phyloP scores from a whole-genome alignment of 305 asterid genomes.

The Solanum hybrid region DNA sequence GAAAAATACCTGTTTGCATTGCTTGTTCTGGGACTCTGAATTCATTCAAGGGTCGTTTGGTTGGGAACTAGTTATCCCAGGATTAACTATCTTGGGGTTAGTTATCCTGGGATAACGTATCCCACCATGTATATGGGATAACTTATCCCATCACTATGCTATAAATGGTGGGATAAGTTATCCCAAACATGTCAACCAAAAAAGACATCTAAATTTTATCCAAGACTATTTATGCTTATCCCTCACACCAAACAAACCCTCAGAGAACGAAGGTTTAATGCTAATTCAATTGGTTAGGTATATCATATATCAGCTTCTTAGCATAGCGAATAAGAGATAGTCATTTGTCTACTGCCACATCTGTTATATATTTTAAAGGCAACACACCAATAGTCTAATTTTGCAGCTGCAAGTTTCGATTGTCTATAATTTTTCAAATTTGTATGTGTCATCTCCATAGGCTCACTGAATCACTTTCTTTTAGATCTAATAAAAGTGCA shows the following conservation, averaged over 20 bases:
- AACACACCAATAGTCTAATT: neutral
- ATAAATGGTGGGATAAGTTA: too few species aligned
- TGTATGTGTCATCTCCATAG: neutral
- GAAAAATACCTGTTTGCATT: neutral
- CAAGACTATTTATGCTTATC: too few species aligned
- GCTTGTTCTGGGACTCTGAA: neutral
- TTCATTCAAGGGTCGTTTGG: neutral
- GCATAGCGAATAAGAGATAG: neutral
- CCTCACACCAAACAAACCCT: too few species aligned
- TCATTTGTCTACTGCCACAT: neutral
- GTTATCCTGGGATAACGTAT: too few species aligned
- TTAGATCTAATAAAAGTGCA: neutral
- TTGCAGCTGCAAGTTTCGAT: neutral
- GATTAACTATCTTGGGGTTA: too few species aligned
- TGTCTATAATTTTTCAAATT: neutral
- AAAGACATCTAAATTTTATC: too few species aligned
- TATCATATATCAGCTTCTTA: neutral
- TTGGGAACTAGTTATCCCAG: too few species aligned
- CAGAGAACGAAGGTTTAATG: neutral
- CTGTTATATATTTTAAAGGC: neutral
- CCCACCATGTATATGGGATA: too few species aligned
- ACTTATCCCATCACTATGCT: too few species aligned
- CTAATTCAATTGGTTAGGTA: neutral
- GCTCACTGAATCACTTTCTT: neutral
- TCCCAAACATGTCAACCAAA: too few species aligned